Evolutionary conservation across 1,284 basidiomycete genomes (phyloP), one percentile per base, ranked within the genome.

Genomic region (Cutaneotrichosporon cyanovorans): DNA sequence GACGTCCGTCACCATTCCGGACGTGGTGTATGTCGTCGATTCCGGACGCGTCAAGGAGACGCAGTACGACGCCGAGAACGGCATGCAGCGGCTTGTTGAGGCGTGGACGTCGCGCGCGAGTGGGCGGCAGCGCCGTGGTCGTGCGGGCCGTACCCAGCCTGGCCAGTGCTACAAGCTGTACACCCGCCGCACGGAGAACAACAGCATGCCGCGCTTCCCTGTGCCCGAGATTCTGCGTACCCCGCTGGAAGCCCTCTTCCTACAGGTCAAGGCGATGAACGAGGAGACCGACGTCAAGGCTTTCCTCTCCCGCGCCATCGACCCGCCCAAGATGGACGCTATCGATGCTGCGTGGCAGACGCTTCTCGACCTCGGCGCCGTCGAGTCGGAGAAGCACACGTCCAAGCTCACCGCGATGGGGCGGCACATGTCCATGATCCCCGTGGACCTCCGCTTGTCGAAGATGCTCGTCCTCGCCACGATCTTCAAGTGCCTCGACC

Each of bases 1-100:
- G 79, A 95, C 91, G 1, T 91, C 87, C 4, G 90, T 96, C 54
- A 96, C 91, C 1, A 93, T 96, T 53, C 85, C 91, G 58, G 89
- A 92, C 58, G 79, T 92, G 22, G 76, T 86, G 25, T 88, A 85
- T 60, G 88, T 92, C 15, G 78, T 93, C 33, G 88, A 91, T 58
- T 74, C 80, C 0, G 92, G 92, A 2, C 84, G 83, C 63, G 88
- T 90, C 62, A 95, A 95, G 70, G 89, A 95, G 73, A 89, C 80
- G 4, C 80, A 80, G 50, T 91, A 85, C 63, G 87, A 92, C 60
- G 73, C 83, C 0, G 82, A 84, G 35, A 80, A 76, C 9, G 82
- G 85, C 22, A 73, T 96, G 57, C 85, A 87, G 25, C 75, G 78
- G 40, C 73, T 96, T 21, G 78, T 80, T 7, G 91, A 96, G 63